These are phyloP conservation scores for Yamadazyma akitaensis DNA, from an alignment of 805 yeast genomes.

Conservation along the genomic window DNA sequence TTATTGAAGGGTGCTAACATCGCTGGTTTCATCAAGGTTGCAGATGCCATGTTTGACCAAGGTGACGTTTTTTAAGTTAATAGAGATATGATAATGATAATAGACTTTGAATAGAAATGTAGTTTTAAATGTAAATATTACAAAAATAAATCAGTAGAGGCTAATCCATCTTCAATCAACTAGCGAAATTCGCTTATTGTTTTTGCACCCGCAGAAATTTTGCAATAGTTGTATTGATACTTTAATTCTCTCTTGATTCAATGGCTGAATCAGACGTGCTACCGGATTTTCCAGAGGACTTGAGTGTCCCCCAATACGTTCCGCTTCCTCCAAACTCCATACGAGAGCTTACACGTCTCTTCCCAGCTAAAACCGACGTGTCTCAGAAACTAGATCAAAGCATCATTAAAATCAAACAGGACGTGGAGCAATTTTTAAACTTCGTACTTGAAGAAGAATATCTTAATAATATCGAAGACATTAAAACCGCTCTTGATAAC, in stretches of 20 bases:
- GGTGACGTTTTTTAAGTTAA: conserved; percentile 66
- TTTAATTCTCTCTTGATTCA: too few species aligned
- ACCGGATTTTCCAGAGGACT: conserved; percentile 5
- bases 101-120: conserved; percentile 1
- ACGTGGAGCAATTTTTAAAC: conserved; percentile 9
- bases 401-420: conserved; percentile 16
- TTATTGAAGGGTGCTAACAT: conserved; percentile 98
- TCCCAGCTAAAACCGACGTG: conserved; percentile 8
- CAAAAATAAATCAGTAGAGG: too few species aligned
- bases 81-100: conserved; percentile 4
- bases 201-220: background rate
- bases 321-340: conserved; percentile 8
- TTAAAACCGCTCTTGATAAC: background rate
- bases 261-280: conserved; percentile 2
- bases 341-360: background rate
- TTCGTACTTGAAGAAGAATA: conserved; percentile 10
- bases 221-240: background rate
- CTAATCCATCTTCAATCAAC: too few species aligned
- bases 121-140: background rate
- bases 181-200: too few species aligned
- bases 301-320: conserved; percentile 9
- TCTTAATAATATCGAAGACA: background rate
- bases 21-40: conserved; percentile 98
- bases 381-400: conserved; percentile 11
- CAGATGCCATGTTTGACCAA: conserved; percentile 96